Conservation (phyloP, 139 green algal genomes). For the Haematococcus sp. region DNA sequence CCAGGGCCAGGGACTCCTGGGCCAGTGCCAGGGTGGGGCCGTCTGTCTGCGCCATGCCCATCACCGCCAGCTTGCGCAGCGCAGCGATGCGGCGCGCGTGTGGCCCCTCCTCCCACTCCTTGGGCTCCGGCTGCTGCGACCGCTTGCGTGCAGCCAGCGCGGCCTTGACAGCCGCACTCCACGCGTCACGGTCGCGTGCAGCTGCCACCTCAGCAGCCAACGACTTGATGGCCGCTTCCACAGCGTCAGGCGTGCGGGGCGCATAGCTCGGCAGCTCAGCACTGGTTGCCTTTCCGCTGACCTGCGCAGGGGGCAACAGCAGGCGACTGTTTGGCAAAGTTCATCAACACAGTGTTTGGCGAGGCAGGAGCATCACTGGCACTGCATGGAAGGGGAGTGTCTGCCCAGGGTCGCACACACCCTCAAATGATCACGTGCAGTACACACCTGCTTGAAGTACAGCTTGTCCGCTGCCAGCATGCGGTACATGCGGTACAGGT, state of each 20-base stretch:
- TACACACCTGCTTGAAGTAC: conserved; percentile 66
- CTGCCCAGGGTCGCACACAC: too few relatives aligned
- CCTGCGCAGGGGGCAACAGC: too few relatives aligned
- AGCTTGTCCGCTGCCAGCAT: conserved; percentile 56
- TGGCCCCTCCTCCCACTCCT: conserved; percentile 39
- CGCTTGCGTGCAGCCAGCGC: neutral
- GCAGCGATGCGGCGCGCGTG: conserved; percentile 30
- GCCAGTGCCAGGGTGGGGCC: neutral
- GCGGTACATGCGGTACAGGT: conserved; percentile 47
- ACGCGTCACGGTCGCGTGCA: conserved; percentile 8
- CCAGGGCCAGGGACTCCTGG: neutral
- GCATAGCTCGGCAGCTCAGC: conserved; percentile 29
- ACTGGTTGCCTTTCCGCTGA: neutral
- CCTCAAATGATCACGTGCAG: too few relatives aligned
- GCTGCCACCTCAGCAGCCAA: conserved; percentile 16
- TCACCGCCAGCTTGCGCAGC: conserved; percentile 19
- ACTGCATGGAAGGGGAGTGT: too few relatives aligned
- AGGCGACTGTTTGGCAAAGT: too few relatives aligned
- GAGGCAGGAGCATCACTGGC: too few relatives aligned
- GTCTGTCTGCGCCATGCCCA: neutral
- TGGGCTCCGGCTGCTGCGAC: conserved; percentile 14
- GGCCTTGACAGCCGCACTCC: conserved; percentile 5
- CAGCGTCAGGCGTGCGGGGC: conserved; percentile 16
- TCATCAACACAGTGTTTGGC: neutral
- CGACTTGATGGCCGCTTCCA: conserved; percentile 19